These are phyloP conservation scores for Cardamine resedifolia DNA, from an alignment of 345 rosid species.

Conservation along the genomic window DNA sequence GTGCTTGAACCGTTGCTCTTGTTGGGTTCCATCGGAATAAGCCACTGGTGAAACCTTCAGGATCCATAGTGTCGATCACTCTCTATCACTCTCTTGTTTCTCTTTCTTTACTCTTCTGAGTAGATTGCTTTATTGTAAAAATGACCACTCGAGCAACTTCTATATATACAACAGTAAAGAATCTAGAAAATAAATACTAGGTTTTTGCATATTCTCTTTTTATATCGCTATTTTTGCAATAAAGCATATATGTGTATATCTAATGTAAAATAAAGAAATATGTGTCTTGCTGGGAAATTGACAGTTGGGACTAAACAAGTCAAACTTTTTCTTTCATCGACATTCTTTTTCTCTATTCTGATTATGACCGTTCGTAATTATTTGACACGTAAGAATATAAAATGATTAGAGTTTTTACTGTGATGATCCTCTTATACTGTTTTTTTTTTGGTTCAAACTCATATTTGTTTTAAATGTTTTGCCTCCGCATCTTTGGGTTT, in stretches of 20 bases:
- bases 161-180: slow-evolving; percentile 40
- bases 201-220: slow-evolving; percentile 21
- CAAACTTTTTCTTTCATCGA: slow-evolving; percentile 36
- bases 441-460: background rate
- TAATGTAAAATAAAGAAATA: background rate
- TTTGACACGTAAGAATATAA: slow-evolving; percentile 36
- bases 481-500: background rate
- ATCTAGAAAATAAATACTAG: slow-evolving; percentile 29
- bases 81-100: background rate
- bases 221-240: slow-evolving; percentile 18
- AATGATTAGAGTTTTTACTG: slow-evolving; percentile 36
- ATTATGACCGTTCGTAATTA: slow-evolving; percentile 20
- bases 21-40: slow-evolving; percentile 83
- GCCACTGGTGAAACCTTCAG: slow-evolving; percentile 70
- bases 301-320: slow-evolving; percentile 58
- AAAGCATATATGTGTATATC: background rate
- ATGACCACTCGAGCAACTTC: slow-evolving; percentile 27
- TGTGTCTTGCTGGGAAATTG: slow-evolving; percentile 43
- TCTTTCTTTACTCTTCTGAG: slow-evolving; percentile 20
- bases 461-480: background rate
- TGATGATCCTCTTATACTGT: background rate
- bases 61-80: slow-evolving; percentile 52
- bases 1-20: slow-evolving; percentile 41
- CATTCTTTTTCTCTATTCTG: slow-evolving; percentile 21
- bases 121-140: slow-evolving; percentile 30